Evolutionary conservation across 352 stramenopile species (phyloP), one percentile per base, ranked within the genome.

Genomic region (Blastocystis sp.): DNA sequence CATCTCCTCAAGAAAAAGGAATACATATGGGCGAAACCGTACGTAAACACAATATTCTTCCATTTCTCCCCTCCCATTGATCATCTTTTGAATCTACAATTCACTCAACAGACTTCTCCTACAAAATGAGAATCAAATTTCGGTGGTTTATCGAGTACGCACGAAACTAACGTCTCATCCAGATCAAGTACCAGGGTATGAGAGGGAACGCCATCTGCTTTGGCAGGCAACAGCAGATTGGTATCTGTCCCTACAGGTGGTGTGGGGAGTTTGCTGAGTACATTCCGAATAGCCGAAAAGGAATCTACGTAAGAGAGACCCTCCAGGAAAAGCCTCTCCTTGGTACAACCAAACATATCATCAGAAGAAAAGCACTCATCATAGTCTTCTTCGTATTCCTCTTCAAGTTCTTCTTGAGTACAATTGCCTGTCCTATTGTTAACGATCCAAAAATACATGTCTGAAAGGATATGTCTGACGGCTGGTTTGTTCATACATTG

Each of bases 131-230:
- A 17, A 77, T 35, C n/a, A 77, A 11, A 30, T 98, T 48, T 48
- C 40, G 40, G 40, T 48, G 40, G 40, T 48, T 48, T 48, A 48
- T 48, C 40, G 2, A 48, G 94, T 3, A 94, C 98, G 92, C 96
- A 99, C 91, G 99, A 96, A 24, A 99, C 96, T 1, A 99, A 92
- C 4, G 97, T 99, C 91, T 99, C 97, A 89, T 99, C 97, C 27
- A 99, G 92, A 91, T 99, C 97, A 19, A 99, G 91, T 15, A 99
- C 96, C 78, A 97, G 91, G 9, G 91, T 95, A 40, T 95, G 91
- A 22, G 90, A 90, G 24, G 58, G 62, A 17, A 19, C 40, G 15
- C 15, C 33, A 42, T 51, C 42, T 1, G 51, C 27, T 35, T 81
- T 81, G 5, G 22, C n/a, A 27, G 70, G 70, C 27, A 79, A 53